Evolutionary conservation across 331 rosid species (phyloP), one percentile per base, ranked within the genome.

Genomic region (Stylosanthes scabra): DNA sequence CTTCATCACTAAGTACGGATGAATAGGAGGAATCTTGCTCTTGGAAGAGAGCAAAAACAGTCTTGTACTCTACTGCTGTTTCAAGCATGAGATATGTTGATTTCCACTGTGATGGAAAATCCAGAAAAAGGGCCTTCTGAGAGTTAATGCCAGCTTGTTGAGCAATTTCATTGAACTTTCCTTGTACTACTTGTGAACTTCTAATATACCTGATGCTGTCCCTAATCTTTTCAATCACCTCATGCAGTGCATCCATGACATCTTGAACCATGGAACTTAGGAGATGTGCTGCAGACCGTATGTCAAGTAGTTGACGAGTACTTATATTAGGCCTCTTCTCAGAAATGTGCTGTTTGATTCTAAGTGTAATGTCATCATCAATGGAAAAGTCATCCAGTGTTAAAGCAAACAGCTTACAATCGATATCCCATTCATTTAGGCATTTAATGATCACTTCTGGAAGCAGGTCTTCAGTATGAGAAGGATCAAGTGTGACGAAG

Each of bases 401-500:
- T 82, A 94, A 76, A 15, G 99, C 89, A 85, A 91, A 94, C 71
- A 94, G 82, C 85, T 94, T 91, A 70, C 89, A 63, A 66, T 88
- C 96, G 79, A 94, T 80, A 76, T 84, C 90, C 97, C 99, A 94
- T 46, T 91, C 95, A 76, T 76, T 82, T 49, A 91, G 86, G 74
- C 96, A 88, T 80, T 84, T 91, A 57, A 86, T 82, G 51, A 94
- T 86, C 72, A 91, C 97, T 75, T 87, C 96, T 9, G 97, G 87
- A 85, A 94, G 97, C 80, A 88, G 66, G 81, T 91, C 98, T 62
- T 89, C 90, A 6, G 97, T 94, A 66, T 94, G 90, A 31, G 93
- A 85, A 73, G 91, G 74, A 80, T 91, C 96, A 42, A 91, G 97
- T 15, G 97, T 83, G 83, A 94, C 84, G 60, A 94, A 94, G 79